Evolutionary conservation across 2,329 filamentous ascomycete species (phyloP).

Genomic region (Epichloe coenophiala): DNA sequence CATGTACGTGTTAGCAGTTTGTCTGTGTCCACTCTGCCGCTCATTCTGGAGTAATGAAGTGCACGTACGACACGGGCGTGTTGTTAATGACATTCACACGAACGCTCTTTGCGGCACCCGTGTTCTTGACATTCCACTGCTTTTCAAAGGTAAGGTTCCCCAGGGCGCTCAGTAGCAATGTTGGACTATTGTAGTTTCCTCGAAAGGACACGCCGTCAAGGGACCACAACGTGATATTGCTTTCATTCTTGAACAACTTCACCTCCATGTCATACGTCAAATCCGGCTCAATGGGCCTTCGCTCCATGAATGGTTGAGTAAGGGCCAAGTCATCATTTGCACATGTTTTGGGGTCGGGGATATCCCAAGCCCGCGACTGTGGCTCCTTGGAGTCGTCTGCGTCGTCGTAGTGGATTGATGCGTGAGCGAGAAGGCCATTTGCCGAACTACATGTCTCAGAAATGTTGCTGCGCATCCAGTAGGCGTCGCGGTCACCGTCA

Average conservation of each 20-base stretch:
- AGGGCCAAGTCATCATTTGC: slow-evolving; percentile 40
- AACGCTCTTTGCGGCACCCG: slow-evolving; percentile 37
- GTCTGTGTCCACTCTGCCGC: too few species aligned
- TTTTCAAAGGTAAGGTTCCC: slow-evolving; percentile 38
- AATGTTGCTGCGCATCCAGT: slow-evolving; percentile 48
- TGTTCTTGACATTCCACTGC: slow-evolving; percentile 43
- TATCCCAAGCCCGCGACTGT: slow-evolving; percentile 32
- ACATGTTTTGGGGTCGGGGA: slow-evolving; percentile 38
- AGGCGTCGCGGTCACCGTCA: slow-evolving; percentile 30
- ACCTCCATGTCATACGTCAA: slow-evolving; percentile 34
- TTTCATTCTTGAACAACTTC: slow-evolving; percentile 32
- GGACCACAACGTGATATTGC: slow-evolving; percentile 37
- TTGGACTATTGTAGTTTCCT: slow-evolving; percentile 46
- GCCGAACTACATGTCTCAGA: slow-evolving; percentile 31
- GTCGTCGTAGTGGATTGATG: slow-evolving; percentile 51
- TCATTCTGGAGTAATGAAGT: not conserved
- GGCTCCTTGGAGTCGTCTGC: slow-evolving; percentile 38
- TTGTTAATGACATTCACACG: slow-evolving; percentile 45
- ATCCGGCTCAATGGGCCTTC: slow-evolving; percentile 29
- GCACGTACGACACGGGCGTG: slow-evolving; percentile 29
- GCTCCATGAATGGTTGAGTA: slow-evolving; percentile 38
- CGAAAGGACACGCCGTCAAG: slow-evolving; percentile 37
- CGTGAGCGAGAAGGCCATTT: slow-evolving; percentile 38
- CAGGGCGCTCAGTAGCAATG: slow-evolving; percentile 36
- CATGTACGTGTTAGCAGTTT: not conserved